phyloP scores from a whole-genome alignment of 2,329 filamentous ascomycete species.

The Penicillium hesseltinei region DNA sequence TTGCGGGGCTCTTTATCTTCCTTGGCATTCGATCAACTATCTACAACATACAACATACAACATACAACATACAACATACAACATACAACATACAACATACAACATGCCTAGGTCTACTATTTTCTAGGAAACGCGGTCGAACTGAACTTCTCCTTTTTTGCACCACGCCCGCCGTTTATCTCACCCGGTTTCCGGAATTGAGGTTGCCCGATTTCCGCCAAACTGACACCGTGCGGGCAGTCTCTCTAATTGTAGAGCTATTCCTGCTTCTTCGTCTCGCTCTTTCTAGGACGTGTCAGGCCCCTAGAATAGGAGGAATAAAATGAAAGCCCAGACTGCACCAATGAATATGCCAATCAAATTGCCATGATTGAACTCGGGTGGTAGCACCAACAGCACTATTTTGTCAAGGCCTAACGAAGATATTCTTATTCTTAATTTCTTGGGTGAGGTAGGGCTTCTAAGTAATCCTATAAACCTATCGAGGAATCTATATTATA shows the following conservation, averaged over 20 bases:
- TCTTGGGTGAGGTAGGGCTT: too few species aligned
- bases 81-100: too few species aligned
- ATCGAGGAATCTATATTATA: too few species aligned
- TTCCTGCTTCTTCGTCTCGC: constrained; percentile 19
- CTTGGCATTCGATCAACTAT: constrained; percentile 2
- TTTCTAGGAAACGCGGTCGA: not conserved
- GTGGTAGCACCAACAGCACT: too few species aligned
- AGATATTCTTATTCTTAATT: too few species aligned
- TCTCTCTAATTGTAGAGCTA: constrained; percentile 19
- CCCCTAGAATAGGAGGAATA: constrained; percentile 36
- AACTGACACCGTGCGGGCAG: constrained; percentile 8
- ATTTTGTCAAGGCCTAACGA: too few species aligned
- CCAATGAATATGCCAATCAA: constrained; percentile 39
- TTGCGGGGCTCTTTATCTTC: constrained; percentile 12
- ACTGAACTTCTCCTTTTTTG: constrained; percentile 3
- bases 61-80: not conserved
- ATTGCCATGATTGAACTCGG: constrained; percentile 42
- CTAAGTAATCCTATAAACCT: too few species aligned
- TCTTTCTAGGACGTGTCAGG: constrained; percentile 20
- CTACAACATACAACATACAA: not conserved
- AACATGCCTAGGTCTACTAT: not conserved
- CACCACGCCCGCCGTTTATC: not conserved
- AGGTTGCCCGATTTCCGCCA: constrained; percentile 21
- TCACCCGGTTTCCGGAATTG: constrained; percentile 5
- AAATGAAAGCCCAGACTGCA: constrained; percentile 29